Conservation (phyloP, 208 protist species). For the Leptomonas pyrrhocoris region DNA sequence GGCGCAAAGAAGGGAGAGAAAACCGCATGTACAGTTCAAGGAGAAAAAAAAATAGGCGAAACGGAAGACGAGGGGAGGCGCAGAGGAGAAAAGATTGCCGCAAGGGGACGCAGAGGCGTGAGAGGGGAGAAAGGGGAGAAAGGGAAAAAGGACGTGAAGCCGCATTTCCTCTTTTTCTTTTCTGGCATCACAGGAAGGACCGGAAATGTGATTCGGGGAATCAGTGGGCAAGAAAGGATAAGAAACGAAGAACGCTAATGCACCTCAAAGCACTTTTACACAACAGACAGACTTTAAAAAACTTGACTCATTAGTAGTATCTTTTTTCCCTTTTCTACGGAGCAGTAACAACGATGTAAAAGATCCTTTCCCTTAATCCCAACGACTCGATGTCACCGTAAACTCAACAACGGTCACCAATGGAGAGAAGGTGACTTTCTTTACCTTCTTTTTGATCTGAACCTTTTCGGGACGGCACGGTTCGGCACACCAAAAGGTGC, state of each 20-base stretch:
- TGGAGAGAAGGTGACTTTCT: slow-evolving; percentile 32
- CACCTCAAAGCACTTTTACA: no score
- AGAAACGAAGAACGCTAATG: no score
- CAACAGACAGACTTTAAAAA: no score
- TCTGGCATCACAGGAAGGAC: no score
- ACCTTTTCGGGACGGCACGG: slow-evolving; percentile 27
- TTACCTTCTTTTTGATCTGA: slow-evolving; percentile 15
- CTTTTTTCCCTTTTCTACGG: no score
- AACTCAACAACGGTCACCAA: slow-evolving; percentile 34
- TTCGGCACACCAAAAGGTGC: slow-evolving; percentile 32
- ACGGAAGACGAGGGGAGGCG: neutral
- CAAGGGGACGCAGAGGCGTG: no score
- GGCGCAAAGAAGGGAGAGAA: neutral
- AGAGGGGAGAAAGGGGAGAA: neutral
- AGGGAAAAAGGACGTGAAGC: no score
- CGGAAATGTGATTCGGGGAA: no score
- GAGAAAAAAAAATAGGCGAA: slow-evolving; percentile 6
- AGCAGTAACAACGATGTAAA: neutral
- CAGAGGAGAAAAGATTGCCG: neutral
- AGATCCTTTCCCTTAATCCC: neutral
- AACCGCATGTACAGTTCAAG: neutral
- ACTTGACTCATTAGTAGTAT: no score
- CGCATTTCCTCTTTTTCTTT: no score
- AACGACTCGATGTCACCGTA: slow-evolving; percentile 3
- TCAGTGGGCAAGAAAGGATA: no score